These are phyloP conservation scores for Sungouiella blattae DNA, from an alignment of 805 yeast genomes.

Conservation along the genomic window DNA sequence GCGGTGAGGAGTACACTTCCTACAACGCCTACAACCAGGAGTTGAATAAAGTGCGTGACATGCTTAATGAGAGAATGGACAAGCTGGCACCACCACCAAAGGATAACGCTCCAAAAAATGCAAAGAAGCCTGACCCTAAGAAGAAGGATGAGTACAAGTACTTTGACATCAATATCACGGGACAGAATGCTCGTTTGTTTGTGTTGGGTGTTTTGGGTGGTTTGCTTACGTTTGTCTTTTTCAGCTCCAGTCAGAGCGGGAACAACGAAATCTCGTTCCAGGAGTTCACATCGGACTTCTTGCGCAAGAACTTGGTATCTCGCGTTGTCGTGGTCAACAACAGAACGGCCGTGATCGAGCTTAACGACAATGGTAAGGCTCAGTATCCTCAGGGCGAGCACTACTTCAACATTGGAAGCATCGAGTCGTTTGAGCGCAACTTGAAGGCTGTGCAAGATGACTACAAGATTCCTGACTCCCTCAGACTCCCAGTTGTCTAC, in stretches of 20 bases:
- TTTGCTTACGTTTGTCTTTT: constrained; percentile 22
- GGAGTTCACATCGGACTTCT: constrained; percentile 72
- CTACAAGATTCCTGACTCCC: constrained; percentile 53
- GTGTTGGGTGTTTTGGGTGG: constrained; percentile 32
- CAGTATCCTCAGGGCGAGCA: constrained; percentile 35
- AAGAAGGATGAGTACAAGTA: constrained; percentile 11
- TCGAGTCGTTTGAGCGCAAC: constrained; percentile 81
- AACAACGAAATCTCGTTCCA: constrained; percentile 77
- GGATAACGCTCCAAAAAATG: constrained; percentile 4
- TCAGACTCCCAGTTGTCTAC: constrained; percentile 80
- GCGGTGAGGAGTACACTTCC: constrained; percentile 26
- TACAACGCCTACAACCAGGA: constrained; percentile 12
- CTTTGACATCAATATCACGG: constrained; percentile 22
- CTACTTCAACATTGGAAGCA: constrained; percentile 80
- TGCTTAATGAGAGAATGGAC: background rate
- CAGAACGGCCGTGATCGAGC: constrained; percentile 65
- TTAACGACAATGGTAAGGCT: constrained; percentile 59
- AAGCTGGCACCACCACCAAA: background rate
- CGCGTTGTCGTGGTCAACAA: constrained; percentile 75
- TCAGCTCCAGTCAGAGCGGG: constrained; percentile 16
- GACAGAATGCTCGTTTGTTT: constrained; percentile 23
- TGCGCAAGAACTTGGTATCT: constrained; percentile 75
- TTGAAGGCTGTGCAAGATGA: constrained; percentile 74
- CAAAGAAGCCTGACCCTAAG: constrained; percentile 5
- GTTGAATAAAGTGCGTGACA: constrained; percentile 2